A percentile compares a stretch with the other conserved stretches of the same genome.
Conservation (phyloP, 371 early-diverging fungal genomes). For the Capillidium rhysosporum region DNA sequence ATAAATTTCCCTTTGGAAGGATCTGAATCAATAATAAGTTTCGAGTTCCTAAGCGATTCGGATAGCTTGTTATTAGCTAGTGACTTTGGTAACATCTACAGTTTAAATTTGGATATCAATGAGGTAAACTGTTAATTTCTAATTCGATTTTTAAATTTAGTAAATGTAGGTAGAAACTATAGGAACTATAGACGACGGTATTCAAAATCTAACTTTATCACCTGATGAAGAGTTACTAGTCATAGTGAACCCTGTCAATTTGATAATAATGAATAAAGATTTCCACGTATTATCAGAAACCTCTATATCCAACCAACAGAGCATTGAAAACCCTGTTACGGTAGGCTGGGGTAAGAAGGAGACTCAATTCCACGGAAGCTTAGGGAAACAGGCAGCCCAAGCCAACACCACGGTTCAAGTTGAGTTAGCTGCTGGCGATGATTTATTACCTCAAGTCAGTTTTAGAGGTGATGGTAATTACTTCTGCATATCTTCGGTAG, state of each 20-base stretch:
- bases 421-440: constrained; percentile 50
- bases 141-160: too few relatives aligned
- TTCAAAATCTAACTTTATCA: neutral
- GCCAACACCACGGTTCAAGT: constrained; percentile 1
- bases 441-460: constrained; percentile 42
- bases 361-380: constrained; percentile 92
- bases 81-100: too few relatives aligned
- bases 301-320: constrained; percentile 30
- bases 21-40: too few relatives aligned
- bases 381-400: constrained; percentile 60
- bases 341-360: constrained; percentile 97
- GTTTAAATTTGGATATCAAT: too few relatives aligned
- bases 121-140: too few relatives aligned
- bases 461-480: constrained; percentile 86
- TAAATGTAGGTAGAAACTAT: too few relatives aligned
- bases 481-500: constrained; percentile 50
- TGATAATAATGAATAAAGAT: constrained; percentile 80
- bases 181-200: too few relatives aligned
- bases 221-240: constrained; percentile 80
- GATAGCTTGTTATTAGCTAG: too few relatives aligned
- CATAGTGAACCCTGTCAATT: constrained; percentile 44
- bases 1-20: too few relatives aligned
- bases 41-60: too few relatives aligned
- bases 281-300: constrained; percentile 68
- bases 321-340: constrained; percentile 42